phyloP scores from a whole-genome alignment of 805 yeast species.

The Wickerhamomyces chambardii region DNA sequence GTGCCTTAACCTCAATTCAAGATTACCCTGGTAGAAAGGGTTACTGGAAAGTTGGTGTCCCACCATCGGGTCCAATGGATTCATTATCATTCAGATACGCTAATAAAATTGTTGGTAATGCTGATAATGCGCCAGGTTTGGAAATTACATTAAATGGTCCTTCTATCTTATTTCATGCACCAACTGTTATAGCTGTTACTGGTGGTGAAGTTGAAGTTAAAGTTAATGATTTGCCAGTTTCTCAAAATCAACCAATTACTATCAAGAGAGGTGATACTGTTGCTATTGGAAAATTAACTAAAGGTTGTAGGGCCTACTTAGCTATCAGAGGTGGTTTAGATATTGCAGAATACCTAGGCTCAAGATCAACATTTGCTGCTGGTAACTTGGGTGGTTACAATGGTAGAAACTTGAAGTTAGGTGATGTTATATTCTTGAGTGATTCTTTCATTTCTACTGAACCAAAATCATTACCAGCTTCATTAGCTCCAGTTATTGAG shows the following conservation, averaged over 20 bases:
- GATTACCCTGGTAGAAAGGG: slow-evolving; percentile 90
- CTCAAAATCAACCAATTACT: slow-evolving; percentile 65
- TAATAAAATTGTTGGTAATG: slow-evolving; percentile 86
- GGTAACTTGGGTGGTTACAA: slow-evolving; percentile 92
- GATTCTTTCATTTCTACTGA: slow-evolving; percentile 61
- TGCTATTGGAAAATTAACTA: slow-evolving; percentile 67
- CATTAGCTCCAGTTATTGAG: slow-evolving; percentile 24
- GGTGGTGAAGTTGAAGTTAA: slow-evolving; percentile 75
- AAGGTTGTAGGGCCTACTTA: slow-evolving; percentile 86
- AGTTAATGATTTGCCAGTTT: slow-evolving; percentile 47
- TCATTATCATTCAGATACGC: slow-evolving; percentile 83
- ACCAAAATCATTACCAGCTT: slow-evolving; percentile 49
- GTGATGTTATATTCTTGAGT: slow-evolving; percentile 81
- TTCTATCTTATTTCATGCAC: slow-evolving; percentile 73
- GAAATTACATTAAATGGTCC: slow-evolving; percentile 91
- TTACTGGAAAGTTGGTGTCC: slow-evolving; percentile 71
- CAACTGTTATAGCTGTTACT: slow-evolving; percentile 68
- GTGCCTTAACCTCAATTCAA: slow-evolving; percentile 94
- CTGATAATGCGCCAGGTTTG: slow-evolving; percentile 73
- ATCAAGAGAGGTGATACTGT: slow-evolving; percentile 71
- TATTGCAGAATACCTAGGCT: slow-evolving; percentile 88
- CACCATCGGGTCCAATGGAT: slow-evolving; percentile 99
- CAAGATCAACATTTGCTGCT: slow-evolving; percentile 93
- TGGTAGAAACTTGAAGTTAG: slow-evolving; percentile 85
- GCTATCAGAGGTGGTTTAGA: slow-evolving; percentile 92